Evolutionary conservation across 179 eudicot genomes (phyloP).

Genomic region (Silene vulgaris): DNA sequence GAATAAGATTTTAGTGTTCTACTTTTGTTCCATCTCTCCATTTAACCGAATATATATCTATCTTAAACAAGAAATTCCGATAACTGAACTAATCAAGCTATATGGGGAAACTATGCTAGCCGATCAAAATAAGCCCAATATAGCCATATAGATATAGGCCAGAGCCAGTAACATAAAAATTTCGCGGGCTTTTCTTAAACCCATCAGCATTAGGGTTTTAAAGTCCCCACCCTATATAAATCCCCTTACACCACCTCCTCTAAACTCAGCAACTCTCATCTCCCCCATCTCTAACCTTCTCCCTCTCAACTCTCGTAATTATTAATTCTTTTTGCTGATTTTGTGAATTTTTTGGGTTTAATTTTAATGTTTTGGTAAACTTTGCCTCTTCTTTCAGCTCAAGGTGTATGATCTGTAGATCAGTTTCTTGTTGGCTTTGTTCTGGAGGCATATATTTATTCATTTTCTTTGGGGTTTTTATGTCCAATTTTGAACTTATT

Average conservation of each 20-base stretch:
- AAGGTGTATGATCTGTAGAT: constrained; percentile 30
- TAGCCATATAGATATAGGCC: too few relatives aligned
- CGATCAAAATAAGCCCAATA: too few relatives aligned
- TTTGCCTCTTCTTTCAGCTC: constrained; percentile 36
- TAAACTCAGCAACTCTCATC: neutral
- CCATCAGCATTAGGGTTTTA: neutral
- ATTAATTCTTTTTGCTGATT: neutral
- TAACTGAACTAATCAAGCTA: too few relatives aligned
- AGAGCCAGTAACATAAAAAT: too few relatives aligned
- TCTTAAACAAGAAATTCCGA: too few relatives aligned
- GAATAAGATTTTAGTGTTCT: too few relatives aligned
- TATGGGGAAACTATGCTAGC: too few relatives aligned
- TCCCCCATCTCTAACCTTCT: neutral
- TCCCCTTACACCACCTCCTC: neutral
- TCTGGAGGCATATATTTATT: constrained; percentile 32
- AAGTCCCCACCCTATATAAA: neutral
- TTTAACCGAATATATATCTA: too few relatives aligned
- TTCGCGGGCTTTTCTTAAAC: neutral
- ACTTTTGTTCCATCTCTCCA: too few relatives aligned
- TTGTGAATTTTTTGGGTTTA: neutral
- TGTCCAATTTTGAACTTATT: constrained; percentile 5
- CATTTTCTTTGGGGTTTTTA: constrained; percentile 12
- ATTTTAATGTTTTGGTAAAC: neutral
- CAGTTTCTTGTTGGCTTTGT: constrained; percentile 36
- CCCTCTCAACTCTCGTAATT: neutral